Conservation (phyloP, 2,329 filamentous ascomycete genomes). For the Epichloe scottii region DNA sequence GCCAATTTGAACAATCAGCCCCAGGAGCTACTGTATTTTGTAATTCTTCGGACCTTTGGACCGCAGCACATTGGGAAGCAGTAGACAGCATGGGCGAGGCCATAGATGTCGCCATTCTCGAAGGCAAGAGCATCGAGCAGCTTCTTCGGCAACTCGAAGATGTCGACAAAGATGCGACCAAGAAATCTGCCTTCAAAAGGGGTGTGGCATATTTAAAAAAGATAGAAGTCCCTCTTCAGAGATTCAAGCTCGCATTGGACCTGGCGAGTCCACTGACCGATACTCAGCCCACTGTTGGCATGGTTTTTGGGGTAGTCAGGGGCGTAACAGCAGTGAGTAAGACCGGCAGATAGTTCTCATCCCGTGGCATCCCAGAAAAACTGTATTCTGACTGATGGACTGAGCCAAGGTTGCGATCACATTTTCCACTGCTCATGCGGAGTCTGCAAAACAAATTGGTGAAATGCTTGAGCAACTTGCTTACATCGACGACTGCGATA, state of each 20-base stretch:
- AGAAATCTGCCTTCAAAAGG: slow-evolving; percentile 11
- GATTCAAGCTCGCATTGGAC: slow-evolving; percentile 9
- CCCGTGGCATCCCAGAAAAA: too few relatives aligned
- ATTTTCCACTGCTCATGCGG: neutral
- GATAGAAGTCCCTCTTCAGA: slow-evolving; percentile 8
- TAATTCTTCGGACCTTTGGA: slow-evolving; percentile 13
- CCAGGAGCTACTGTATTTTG: too few relatives aligned
- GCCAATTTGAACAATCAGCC: too few relatives aligned
- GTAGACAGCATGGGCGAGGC: slow-evolving; percentile 14
- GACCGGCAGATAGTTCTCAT: too few relatives aligned
- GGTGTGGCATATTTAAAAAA: slow-evolving; percentile 6
- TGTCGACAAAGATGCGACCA: slow-evolving; percentile 10
- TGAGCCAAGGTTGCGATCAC: neutral
- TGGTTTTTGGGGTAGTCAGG: slow-evolving; percentile 14
- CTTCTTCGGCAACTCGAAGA: slow-evolving; percentile 15
- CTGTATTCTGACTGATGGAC: neutral
- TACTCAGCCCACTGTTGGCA: slow-evolving; percentile 13
- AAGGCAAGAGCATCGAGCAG: slow-evolving; percentile 13
- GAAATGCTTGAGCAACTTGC: too few relatives aligned
- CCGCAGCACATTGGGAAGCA: slow-evolving; percentile 16
- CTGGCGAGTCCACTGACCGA: slow-evolving; percentile 8
- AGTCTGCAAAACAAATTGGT: too few relatives aligned
- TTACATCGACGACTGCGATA: too few relatives aligned
- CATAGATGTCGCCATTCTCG: slow-evolving; percentile 13
- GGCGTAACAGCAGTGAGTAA: slow-evolving; percentile 14